phyloP scores from a whole-genome alignment of 2,329 filamentous ascomycete genomes.

The Clathrospora elynae region DNA sequence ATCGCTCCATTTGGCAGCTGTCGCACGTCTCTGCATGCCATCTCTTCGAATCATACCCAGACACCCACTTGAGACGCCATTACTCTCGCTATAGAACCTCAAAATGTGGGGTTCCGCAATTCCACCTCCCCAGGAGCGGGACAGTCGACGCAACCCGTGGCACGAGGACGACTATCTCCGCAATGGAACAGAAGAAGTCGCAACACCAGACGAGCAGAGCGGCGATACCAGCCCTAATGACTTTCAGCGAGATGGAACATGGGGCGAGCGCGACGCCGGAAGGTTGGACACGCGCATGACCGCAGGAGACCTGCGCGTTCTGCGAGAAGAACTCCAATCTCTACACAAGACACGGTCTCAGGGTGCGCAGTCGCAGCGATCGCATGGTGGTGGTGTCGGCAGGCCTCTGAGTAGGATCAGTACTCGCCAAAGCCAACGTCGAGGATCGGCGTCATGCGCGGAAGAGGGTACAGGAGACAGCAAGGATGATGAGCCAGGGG shows the following conservation, averaged over 20 bases:
- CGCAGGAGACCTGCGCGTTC: constrained; percentile 64
- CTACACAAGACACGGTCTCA: constrained; percentile 54
- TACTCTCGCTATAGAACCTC: neutral
- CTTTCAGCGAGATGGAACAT: constrained; percentile 54
- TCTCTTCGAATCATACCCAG: too few relatives aligned
- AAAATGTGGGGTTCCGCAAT: constrained; percentile 34
- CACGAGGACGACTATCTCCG: constrained; percentile 37
- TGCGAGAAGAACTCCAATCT: constrained; percentile 61
- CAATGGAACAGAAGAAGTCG: constrained; percentile 25
- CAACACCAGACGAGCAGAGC: constrained; percentile 14
- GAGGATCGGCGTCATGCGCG: constrained; percentile 18
- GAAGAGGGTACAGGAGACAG: constrained; percentile 13
- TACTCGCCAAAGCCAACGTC: constrained; percentile 24
- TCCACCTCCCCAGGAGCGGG: constrained; percentile 25
- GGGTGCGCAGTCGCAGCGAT: constrained; percentile 27
- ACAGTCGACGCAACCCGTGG: constrained; percentile 43
- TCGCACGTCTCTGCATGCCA: neutral
- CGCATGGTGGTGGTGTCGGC: constrained; percentile 32
- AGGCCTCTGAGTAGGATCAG: constrained; percentile 38
- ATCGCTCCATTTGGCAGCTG: neutral
- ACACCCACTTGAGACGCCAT: constrained; percentile 4
- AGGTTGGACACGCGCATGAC: constrained; percentile 59
- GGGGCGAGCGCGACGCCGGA: constrained; percentile 66
- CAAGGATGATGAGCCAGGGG: constrained; percentile 29
- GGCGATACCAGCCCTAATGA: constrained; percentile 31